phyloP scores from a whole-genome alignment of 768 basidiomycete species.

The Tulasnella sp. region DNA sequence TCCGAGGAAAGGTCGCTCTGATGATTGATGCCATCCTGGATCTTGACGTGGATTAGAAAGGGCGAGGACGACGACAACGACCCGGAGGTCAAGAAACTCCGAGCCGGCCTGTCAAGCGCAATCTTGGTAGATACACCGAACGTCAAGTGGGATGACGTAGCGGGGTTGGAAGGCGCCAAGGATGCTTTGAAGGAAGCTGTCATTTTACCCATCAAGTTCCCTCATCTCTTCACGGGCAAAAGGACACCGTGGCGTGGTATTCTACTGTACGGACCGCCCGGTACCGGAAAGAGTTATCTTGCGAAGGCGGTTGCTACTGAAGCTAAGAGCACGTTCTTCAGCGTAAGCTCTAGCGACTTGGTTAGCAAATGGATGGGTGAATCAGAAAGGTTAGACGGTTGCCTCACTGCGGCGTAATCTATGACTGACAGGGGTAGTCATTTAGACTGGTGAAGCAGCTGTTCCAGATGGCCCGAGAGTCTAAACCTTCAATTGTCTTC shows the following conservation, averaged over 20 bases:
- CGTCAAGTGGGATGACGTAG: conserved; percentile 97
- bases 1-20: neutral
- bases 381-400: conserved; percentile 68
- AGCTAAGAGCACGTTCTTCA: conserved; percentile 98
- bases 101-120: conserved; percentile 80
- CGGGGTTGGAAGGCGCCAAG: conserved; percentile 91
- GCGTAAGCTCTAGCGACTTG: conserved; percentile 87
- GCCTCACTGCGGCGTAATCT: neutral
- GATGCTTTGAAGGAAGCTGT: conserved; percentile 96
- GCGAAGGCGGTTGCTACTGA: conserved; percentile 99
- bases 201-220: conserved; percentile 99
- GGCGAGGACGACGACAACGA: conserved; percentile 69
- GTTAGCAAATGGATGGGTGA: conserved; percentile 99
- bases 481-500: conserved; percentile 96
- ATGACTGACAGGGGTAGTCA: conserved; percentile 9
- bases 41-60: conserved; percentile 29
- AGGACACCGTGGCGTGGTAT: conserved; percentile 97
- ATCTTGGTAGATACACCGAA: conserved; percentile 92
- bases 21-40: neutral
- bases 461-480: conserved; percentile 91
- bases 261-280: conserved; percentile 92
- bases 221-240: conserved; percentile 96
- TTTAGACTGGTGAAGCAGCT: conserved; percentile 86
- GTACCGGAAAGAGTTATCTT: conserved; percentile 93
- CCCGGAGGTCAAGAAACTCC: conserved; percentile 90